These are phyloP conservation scores for Suhomyces prunicola DNA, from an alignment of 805 yeast species.

Conservation along the genomic window DNA sequence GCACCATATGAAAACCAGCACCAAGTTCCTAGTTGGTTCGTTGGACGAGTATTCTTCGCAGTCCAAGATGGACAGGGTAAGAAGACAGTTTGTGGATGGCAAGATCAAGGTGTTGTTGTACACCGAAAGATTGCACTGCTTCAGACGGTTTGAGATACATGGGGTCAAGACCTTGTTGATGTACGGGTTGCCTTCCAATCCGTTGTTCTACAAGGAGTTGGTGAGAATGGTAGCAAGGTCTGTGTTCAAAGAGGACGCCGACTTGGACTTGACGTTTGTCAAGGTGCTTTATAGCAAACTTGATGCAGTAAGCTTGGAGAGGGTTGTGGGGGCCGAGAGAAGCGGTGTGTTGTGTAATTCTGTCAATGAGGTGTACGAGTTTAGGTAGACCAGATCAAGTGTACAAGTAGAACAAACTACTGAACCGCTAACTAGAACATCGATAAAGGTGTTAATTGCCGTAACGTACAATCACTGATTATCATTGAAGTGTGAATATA, in stretches of 20 bases:
- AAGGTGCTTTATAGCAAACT: conserved; percentile 70
- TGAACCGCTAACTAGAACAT: no score
- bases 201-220: conserved; percentile 76
- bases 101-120: conserved; percentile 72
- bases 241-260: conserved; percentile 53
- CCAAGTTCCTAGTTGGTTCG: conserved; percentile 63
- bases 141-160: conserved; percentile 75
- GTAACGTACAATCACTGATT: no score
- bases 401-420: no score
- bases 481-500: no score
- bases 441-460: no score
- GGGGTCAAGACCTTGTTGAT: conserved; percentile 83
- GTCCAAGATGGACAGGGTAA: conserved; percentile 64
- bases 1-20: conserved; percentile 60
- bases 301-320: conserved; percentile 76
- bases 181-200: conserved; percentile 83
- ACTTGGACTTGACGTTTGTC: conserved; percentile 41
- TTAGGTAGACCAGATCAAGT: no score
- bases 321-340: conserved; percentile 76
- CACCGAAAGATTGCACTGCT: conserved; percentile 92
- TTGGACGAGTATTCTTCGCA: conserved; percentile 81
- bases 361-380: conserved; percentile 72
- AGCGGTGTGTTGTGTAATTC: conserved; percentile 70
- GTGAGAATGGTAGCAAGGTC: conserved; percentile 64
- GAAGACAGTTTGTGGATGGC: conserved; percentile 64